phyloP scores from a whole-genome alignment of 129 eudicot genomes.

The Arctium lappa region DNA sequence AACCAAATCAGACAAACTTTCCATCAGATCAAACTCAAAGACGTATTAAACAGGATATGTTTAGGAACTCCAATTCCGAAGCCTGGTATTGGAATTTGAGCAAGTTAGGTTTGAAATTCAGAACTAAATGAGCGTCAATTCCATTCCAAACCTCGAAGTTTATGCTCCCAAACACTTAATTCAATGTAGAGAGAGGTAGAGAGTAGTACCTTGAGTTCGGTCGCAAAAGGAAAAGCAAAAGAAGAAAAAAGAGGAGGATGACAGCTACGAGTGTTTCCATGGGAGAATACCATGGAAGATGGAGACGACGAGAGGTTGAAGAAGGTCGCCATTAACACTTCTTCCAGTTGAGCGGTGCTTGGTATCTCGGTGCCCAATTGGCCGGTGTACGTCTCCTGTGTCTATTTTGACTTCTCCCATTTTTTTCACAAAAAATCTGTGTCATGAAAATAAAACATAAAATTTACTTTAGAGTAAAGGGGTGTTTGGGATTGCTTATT shows the following conservation, averaged over 20 bases:
- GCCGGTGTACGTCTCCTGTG: conserved; percentile 6
- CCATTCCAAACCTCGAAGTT: not conserved
- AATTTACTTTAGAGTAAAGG: too few relatives aligned
- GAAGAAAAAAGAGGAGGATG: conserved; percentile 18
- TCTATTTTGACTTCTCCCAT: not conserved
- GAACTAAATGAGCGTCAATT: not conserved
- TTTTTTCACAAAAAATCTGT: not conserved
- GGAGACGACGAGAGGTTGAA: conserved; percentile 39
- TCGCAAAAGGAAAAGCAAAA: not conserved
- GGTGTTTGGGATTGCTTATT: too few relatives aligned
- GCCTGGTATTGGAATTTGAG: not conserved
- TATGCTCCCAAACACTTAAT: not conserved
- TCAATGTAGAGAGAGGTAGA: not conserved
- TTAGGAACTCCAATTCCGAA: conserved; percentile 4
- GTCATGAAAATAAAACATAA: not conserved
- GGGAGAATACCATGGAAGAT: not conserved
- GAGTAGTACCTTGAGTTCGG: conserved; percentile 47
- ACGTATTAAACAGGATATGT: not conserved
- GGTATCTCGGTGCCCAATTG: not conserved
- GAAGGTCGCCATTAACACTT: conserved; percentile 41
- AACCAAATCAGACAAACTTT: conserved; percentile 4
- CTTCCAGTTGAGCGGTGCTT: conserved; percentile 11
- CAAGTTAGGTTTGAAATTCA: not conserved
- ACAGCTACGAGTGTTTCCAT: conserved; percentile 11
- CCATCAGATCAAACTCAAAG: conserved; percentile 9